Evolutionary conservation across 352 stramenopile species (phyloP).

Genomic region (Globisporangium recalcitrans): DNA sequence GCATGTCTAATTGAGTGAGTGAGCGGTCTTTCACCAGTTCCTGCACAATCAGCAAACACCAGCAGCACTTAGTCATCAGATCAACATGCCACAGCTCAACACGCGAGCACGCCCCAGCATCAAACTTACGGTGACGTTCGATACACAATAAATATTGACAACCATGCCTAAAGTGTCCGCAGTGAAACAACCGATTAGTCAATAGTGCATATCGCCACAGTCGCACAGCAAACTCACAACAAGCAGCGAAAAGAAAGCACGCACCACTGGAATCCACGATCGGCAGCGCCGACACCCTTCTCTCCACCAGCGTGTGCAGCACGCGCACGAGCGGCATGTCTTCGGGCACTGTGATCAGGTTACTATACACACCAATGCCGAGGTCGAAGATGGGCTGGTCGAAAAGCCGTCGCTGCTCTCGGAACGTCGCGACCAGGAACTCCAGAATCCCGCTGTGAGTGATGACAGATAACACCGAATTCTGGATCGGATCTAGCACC

Average conservation of each 20-base stretch:
- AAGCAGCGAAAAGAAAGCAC: too few relatives aligned
- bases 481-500: slow-evolving; percentile 92
- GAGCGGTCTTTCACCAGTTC: slow-evolving; percentile 86
- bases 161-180: slow-evolving; percentile 51
- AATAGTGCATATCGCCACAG: too few relatives aligned
- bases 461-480: slow-evolving; percentile 90
- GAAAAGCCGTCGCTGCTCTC: slow-evolving; percentile 95
- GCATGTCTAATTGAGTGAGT: slow-evolving; percentile 87
- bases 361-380: slow-evolving; percentile 92
- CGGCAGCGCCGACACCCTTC: slow-evolving; percentile 74
- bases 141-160: slow-evolving; percentile 92
- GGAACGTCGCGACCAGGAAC: slow-evolving; percentile 95
- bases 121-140: slow-evolving; percentile 72
- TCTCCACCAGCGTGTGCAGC: slow-evolving; percentile 83
- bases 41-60: slow-evolving; percentile 15
- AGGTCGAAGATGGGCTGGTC: slow-evolving; percentile 96
- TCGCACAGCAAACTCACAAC: too few relatives aligned
- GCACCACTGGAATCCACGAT: slow-evolving; percentile 80
- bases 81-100: background rate
- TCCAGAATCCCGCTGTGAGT: slow-evolving; percentile 93
- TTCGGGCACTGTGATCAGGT: slow-evolving; percentile 90
- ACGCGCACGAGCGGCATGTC: slow-evolving; percentile 93
- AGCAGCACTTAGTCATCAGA: background rate
- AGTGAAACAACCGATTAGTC: slow-evolving; percentile 8
- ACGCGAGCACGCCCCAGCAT: too few relatives aligned